phyloP scores from a whole-genome alignment of 2,329 filamentous ascomycete species.

The Aspergillus amoenus region DNA sequence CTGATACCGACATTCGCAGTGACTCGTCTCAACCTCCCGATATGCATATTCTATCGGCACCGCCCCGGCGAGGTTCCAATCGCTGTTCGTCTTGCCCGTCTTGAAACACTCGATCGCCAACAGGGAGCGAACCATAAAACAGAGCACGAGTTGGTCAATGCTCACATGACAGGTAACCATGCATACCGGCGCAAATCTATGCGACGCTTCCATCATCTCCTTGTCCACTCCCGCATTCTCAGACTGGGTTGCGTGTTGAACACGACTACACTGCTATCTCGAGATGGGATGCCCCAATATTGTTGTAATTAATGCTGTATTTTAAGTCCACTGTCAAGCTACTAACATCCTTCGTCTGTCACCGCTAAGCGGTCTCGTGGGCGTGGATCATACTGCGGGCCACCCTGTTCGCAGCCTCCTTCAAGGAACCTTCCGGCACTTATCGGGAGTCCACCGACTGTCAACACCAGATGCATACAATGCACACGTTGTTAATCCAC shows the following conservation, averaged over 20 bases:
- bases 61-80: neutral
- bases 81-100: neutral
- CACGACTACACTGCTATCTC: constrained; percentile 24
- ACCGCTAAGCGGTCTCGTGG: neutral
- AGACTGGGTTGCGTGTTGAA: constrained; percentile 32
- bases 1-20: constrained; percentile 5
- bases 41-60: neutral
- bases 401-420: neutral
- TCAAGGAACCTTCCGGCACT: neutral
- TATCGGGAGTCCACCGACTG: neutral
- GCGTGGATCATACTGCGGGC: neutral
- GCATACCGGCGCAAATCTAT: constrained; percentile 11
- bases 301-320: neutral
- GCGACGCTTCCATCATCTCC: constrained; percentile 15
- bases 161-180: constrained; percentile 22
- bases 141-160: constrained; percentile 9
- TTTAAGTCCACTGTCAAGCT: neutral
- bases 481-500: constrained; percentile 25
- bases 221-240: constrained; percentile 29
- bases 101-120: constrained; percentile 9
- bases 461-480: constrained; percentile 20
- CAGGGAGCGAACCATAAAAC: neutral
- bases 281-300: constrained; percentile 6
- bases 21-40: constrained; percentile 4
- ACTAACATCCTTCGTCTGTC: neutral